These are phyloP conservation scores for Akebia trifoliata DNA, from an alignment of 164 flowering plant genomes.

Conservation along the genomic window DNA sequence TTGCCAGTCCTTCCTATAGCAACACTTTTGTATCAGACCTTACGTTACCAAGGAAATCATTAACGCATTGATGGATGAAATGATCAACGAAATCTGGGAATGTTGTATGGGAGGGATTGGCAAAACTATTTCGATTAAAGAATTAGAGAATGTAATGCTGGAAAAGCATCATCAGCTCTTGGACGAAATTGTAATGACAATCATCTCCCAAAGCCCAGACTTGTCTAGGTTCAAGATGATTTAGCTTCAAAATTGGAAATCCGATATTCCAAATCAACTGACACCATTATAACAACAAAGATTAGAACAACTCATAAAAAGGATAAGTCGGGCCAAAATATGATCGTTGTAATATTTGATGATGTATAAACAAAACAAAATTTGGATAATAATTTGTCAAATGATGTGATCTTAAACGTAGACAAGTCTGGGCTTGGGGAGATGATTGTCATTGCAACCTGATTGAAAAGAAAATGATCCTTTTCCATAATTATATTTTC, in stretches of 20 bases:
- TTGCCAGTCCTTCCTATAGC: too few species aligned
- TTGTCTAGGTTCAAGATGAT: slow-evolving; percentile 12
- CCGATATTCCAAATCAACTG: neutral
- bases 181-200: slow-evolving; percentile 16
- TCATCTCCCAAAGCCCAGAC: slow-evolving; percentile 12
- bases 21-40: too few species aligned
- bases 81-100: slow-evolving; percentile 7
- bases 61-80: slow-evolving; percentile 11
- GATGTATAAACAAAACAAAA: too few species aligned
- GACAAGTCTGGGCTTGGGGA: too few species aligned
- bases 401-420: too few species aligned
- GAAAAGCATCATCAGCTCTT: slow-evolving; percentile 3
- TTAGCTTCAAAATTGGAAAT: slow-evolving; percentile 16
- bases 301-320: too few species aligned
- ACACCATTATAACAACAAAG: neutral
- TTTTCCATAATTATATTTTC: too few species aligned
- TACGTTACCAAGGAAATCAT: slow-evolving; percentile 11
- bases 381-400: too few species aligned
- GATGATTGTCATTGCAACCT: too few species aligned
- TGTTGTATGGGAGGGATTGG: slow-evolving; percentile 28
- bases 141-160: neutral
- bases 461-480: too few species aligned
- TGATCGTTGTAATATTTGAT: too few species aligned
- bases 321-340: too few species aligned
- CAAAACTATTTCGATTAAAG: slow-evolving; percentile 17